A percentile compares a stretch with the other conserved stretches of the same genome.
phyloP scores from a whole-genome alignment of 2,329 filamentous ascomycete species.

The Trichoderma pleuroti region DNA sequence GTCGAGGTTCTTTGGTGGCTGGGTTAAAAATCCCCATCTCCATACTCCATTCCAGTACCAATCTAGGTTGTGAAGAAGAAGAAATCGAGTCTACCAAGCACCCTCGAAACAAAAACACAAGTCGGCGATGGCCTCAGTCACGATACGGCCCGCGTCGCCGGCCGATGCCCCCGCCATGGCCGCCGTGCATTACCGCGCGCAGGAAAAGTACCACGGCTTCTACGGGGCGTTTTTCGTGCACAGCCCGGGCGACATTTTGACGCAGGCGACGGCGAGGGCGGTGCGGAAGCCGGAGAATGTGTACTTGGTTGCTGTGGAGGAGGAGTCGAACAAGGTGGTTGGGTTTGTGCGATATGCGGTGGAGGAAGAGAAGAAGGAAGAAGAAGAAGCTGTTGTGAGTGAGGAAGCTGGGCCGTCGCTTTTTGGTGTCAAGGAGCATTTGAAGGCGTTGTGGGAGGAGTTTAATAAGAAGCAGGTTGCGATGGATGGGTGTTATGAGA shows the following conservation, averaged over 20 bases:
- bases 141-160: slow-evolving; percentile 16
- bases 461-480: slow-evolving; percentile 20
- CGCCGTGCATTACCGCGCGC: slow-evolving; percentile 22
- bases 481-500: slow-evolving; percentile 25
- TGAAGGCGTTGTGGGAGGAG: slow-evolving; percentile 25
- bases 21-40: not conserved
- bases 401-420: slow-evolving; percentile 15
- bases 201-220: slow-evolving; percentile 22
- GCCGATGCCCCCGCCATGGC: slow-evolving; percentile 21
- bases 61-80: not conserved
- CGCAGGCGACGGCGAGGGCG: not conserved
- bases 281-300: not conserved
- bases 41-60: not conserved
- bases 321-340: not conserved
- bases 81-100: not conserved
- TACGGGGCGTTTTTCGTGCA: slow-evolving; percentile 23
- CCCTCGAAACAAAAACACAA: not conserved
- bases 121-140: not conserved
- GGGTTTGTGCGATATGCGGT: slow-evolving; percentile 18
- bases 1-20: not conserved
- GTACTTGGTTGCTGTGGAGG: slow-evolving; percentile 15
- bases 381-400: not conserved
- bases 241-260: slow-evolving; percentile 20
- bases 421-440: slow-evolving; percentile 20
- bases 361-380: not conserved